Conservation (phyloP, 306 rosid species). For the Prunus dulcis region DNA sequence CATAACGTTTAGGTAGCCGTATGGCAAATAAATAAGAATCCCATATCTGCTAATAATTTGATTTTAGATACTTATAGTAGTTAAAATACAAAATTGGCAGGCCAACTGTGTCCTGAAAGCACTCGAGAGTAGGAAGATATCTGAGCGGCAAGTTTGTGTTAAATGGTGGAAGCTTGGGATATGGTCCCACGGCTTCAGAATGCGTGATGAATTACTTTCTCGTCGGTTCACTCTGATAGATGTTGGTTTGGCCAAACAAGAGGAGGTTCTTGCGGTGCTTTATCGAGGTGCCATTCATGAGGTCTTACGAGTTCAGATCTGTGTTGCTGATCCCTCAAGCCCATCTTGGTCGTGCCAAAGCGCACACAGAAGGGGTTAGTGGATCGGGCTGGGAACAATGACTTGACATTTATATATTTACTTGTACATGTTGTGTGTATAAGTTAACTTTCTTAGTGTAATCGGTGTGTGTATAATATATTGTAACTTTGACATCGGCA, state of each 20-base stretch:
- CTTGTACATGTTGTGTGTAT: background rate
- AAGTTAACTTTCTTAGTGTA: too few relatives aligned
- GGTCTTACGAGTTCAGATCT: conserved; percentile 72
- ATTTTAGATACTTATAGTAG: background rate
- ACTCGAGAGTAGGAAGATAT: conserved; percentile 40
- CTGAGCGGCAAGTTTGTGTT: conserved; percentile 50
- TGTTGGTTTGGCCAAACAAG: conserved; percentile 37
- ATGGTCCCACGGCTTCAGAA: conserved; percentile 72
- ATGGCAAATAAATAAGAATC: background rate
- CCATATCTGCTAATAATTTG: background rate
- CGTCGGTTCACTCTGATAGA: conserved; percentile 49
- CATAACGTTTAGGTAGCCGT: background rate
- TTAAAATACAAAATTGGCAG: conserved; percentile 35
- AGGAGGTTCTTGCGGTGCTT: conserved; percentile 62
- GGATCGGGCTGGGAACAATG: background rate
- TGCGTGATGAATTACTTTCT: conserved; percentile 60
- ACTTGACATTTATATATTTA: background rate
- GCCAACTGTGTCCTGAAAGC: conserved; percentile 40
- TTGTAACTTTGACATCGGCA: too few relatives aligned
- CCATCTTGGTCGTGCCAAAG: conserved; percentile 30
- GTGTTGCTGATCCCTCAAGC: conserved; percentile 29
- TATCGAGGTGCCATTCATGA: conserved; percentile 74
- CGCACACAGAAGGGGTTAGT: conserved; percentile 1
- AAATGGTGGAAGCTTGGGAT: conserved; percentile 98
- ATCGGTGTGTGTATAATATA: too few relatives aligned